Evolutionary conservation across 345 rosid species (phyloP).

Genomic region (Syzygium aromaticum): DNA sequence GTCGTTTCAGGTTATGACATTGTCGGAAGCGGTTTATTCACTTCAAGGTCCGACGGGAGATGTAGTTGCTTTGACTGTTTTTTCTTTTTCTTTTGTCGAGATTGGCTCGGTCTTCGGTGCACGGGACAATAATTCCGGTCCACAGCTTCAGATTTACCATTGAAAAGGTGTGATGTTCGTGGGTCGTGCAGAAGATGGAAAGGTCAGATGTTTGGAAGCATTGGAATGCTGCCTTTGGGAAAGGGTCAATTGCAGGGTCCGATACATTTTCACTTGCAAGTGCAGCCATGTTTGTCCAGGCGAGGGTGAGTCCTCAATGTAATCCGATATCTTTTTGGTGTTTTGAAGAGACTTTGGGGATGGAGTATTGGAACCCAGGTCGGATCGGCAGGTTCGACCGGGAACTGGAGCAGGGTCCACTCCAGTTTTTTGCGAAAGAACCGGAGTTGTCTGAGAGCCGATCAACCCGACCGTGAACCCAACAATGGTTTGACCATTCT

Average conservation of each 20-base stretch:
- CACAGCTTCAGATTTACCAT: not conserved
- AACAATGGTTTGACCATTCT: not conserved
- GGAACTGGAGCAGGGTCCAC: not conserved
- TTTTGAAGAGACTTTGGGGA: not conserved
- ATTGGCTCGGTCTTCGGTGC: not conserved
- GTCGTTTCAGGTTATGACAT: no score
- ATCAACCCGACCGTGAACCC: no score
- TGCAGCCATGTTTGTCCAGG: not conserved
- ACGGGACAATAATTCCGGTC: not conserved
- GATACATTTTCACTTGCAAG: not conserved
- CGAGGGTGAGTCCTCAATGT: not conserved
- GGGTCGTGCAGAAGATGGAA: not conserved
- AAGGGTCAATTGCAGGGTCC: not conserved
- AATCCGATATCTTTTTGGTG: not conserved
- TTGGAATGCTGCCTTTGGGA: not conserved
- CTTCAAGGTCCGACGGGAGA: not conserved
- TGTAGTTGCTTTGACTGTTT: not conserved
- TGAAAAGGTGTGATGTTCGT: not conserved
- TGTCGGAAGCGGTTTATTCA: not conserved
- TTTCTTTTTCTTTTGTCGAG: not conserved
- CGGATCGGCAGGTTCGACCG: not conserved
- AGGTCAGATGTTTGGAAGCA: not conserved
- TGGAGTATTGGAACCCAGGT: not conserved
- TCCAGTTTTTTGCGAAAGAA: not conserved
- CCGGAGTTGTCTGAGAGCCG: rapidly evolving